Percentiles rank a stretch among this genome's conserved stretches.
phyloP scores from a whole-genome alignment of 2,329 filamentous ascomycete genomes.

The Verticillium tricorpus region DNA sequence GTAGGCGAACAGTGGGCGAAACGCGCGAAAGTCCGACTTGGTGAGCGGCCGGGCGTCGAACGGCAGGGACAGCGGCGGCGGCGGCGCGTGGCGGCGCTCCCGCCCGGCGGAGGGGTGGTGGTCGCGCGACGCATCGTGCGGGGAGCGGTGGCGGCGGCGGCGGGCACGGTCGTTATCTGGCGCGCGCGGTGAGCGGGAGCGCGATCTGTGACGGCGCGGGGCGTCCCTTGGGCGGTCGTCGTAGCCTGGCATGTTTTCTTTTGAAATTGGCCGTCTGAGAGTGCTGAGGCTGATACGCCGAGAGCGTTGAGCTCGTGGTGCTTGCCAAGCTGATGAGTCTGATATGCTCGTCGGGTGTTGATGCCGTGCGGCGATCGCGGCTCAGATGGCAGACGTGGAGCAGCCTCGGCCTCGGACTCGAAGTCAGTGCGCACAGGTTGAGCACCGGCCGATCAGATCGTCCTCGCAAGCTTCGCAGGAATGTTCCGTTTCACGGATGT shows the following conservation, averaged over 20 bases:
- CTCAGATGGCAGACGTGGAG: not conserved
- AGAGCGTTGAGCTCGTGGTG: not conserved
- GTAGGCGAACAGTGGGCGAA: conserved; percentile 70
- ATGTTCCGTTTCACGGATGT: not conserved
- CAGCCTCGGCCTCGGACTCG: not conserved
- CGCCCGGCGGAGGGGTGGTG: not conserved
- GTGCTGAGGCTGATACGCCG: no score
- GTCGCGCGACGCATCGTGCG: not conserved
- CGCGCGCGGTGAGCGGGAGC: not conserved
- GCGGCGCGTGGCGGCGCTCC: not conserved
- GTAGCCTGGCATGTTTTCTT: not conserved
- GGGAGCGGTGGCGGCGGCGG: conserved; percentile 5
- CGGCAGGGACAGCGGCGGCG: conserved; percentile 44
- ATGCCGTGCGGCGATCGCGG: not conserved
- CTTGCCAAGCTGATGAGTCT: not conserved
- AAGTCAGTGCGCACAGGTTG: not conserved
- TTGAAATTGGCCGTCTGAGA: no score
- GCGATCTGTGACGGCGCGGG: not conserved
- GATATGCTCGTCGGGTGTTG: not conserved
- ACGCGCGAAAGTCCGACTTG: conserved; percentile 62
- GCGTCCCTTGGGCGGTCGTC: not conserved
- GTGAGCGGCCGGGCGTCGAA: conserved; percentile 61
- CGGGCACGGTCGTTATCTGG: conserved; percentile 2
- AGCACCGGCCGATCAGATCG: not conserved
- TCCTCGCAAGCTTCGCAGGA: not conserved